These are phyloP conservation scores for Leucogyrophana mollusca DNA, from an alignment of 768 basidiomycete species.

Conservation along the genomic window DNA sequence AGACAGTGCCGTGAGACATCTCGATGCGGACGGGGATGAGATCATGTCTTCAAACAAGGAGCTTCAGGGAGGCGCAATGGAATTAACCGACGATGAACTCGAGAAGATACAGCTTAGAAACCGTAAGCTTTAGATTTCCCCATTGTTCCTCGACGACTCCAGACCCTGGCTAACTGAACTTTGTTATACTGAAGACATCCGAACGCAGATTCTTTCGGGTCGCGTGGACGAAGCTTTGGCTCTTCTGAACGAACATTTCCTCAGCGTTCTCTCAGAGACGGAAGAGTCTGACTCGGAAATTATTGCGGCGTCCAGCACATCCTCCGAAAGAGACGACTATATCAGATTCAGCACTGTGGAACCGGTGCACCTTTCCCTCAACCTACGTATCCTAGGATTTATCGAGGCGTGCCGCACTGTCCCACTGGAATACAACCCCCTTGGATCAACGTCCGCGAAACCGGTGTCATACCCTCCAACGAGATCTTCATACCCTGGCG, in stretches of 20 bases:
- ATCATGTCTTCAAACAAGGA: constrained; percentile 31
- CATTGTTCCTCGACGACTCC: neutral
- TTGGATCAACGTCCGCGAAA: constrained; percentile 9
- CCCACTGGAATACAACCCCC: constrained; percentile 49
- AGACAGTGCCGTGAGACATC: constrained; percentile 59
- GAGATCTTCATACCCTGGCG: constrained; percentile 22
- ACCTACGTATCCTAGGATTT: constrained; percentile 85
- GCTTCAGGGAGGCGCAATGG: constrained; percentile 17
- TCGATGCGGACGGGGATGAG: constrained; percentile 74
- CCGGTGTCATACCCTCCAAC: no score
- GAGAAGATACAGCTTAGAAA: constrained; percentile 51
- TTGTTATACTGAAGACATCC: constrained; percentile 54
- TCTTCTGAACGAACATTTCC: constrained; percentile 71
- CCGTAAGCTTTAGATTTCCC: constrained; percentile 38
- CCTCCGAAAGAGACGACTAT: constrained; percentile 40
- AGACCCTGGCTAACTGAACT: neutral
- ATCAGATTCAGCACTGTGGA: constrained; percentile 62
- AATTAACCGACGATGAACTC: constrained; percentile 39
- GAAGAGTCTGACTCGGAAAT: neutral
- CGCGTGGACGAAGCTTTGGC: constrained; percentile 69
- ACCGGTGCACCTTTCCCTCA: constrained; percentile 75
- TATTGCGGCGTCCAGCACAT: constrained; percentile 15
- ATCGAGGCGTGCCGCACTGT: constrained; percentile 80
- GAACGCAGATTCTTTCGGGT: constrained; percentile 68
- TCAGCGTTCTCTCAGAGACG: constrained; percentile 54